Evolutionary conservation across 352 stramenopile species (phyloP).

Genomic region (Pythium apleroticum): DNA sequence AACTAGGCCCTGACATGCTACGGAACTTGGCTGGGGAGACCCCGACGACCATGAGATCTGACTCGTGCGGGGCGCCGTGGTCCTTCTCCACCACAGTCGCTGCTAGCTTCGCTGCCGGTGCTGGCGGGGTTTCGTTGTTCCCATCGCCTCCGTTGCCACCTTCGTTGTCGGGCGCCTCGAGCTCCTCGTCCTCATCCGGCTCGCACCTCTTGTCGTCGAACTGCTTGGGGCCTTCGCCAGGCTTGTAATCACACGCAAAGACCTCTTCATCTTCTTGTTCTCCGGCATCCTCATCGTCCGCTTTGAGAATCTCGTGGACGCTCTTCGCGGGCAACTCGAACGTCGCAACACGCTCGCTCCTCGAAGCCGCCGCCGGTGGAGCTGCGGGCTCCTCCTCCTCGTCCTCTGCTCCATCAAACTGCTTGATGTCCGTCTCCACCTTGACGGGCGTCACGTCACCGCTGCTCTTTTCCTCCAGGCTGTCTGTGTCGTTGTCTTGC

Average conservation of each 20-base stretch:
- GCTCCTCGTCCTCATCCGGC: slow-evolving; percentile 37
- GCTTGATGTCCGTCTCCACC: slow-evolving; percentile 14
- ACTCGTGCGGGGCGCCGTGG: slow-evolving; percentile 13
- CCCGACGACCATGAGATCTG: slow-evolving; percentile 41
- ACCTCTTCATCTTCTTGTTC: slow-evolving; percentile 26
- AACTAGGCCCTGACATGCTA: slow-evolving; percentile 1
- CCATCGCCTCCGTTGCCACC: background rate
- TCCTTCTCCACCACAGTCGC: background rate
- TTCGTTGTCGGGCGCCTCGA: slow-evolving; percentile 30
- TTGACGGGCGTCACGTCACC: background rate
- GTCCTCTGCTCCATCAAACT: slow-evolving; percentile 2
- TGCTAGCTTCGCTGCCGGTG: background rate
- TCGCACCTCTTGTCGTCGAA: slow-evolving; percentile 13
- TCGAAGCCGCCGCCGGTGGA: background rate
- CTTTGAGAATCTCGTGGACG: background rate
- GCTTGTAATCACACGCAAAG: slow-evolving; percentile 27
- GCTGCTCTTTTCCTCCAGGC: slow-evolving; percentile 11
- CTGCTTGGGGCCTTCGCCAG: slow-evolving; percentile 9
- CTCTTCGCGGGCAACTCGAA: slow-evolving; percentile 7
- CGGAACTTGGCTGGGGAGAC: slow-evolving; percentile 39
- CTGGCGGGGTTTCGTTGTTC: slow-evolving; percentile 24
- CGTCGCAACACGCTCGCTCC: slow-evolving; percentile 16
- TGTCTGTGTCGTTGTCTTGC: slow-evolving; percentile 24
- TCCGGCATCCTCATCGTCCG: background rate
- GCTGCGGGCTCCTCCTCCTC: slow-evolving; percentile 13